Conservation (phyloP, 148 eudicot species). For the Oxyria digyna region DNA sequence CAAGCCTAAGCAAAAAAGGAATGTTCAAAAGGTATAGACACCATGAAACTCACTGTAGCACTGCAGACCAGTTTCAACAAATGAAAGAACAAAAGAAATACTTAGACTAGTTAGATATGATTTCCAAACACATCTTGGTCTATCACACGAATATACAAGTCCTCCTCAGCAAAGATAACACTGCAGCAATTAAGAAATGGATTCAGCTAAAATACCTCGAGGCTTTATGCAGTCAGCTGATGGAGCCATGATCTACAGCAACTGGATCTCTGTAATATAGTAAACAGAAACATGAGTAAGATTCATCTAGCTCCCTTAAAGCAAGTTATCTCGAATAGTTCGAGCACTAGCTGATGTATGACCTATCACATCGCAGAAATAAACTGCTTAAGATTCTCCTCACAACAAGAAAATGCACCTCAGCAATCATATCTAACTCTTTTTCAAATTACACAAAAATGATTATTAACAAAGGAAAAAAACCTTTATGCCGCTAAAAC, state of each 20-base stretch:
- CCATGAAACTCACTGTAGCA: not conserved
- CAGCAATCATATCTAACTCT: not conserved
- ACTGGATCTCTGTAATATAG: conserved; percentile 16
- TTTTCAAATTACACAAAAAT: not conserved
- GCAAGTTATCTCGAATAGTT: not conserved
- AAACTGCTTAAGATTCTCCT: conserved; percentile 1
- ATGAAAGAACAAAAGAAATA: not conserved
- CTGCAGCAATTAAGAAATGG: not conserved
- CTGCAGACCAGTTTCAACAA: not conserved
- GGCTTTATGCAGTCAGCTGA: conserved; percentile 41
- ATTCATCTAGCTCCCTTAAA: not conserved
- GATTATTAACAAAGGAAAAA: not conserved
- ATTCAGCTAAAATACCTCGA: conserved; percentile 26
- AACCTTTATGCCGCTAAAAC: not conserved
- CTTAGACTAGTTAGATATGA: not conserved
- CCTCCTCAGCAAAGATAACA: not conserved
- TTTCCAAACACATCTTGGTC: not conserved
- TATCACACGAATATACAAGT: not conserved
- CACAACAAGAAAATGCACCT: not conserved
- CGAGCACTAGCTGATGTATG: not conserved
- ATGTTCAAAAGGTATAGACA: not conserved
- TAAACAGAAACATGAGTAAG: not conserved
- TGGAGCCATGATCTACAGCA: conserved; percentile 39
- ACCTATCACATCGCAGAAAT: not conserved
- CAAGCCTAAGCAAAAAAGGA: not conserved